These are phyloP conservation scores for Penicillium atrosanguineum DNA, from an alignment of 495 filamentous ascomycete species.

Conservation along the genomic window DNA sequence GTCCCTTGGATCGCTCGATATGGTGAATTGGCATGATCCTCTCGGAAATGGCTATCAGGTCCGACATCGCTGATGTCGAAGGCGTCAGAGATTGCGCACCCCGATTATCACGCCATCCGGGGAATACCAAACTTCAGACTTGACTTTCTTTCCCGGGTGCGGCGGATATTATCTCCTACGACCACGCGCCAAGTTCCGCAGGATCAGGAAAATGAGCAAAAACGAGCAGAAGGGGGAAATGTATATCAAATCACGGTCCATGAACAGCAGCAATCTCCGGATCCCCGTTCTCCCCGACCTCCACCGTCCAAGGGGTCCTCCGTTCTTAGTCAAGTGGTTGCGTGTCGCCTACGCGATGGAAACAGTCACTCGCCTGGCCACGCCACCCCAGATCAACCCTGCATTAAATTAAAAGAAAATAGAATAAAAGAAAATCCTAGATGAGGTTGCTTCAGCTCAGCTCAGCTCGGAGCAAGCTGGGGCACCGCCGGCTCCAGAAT, in stretches of 20 bases:
- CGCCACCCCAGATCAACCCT: background rate
- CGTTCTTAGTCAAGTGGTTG: background rate
- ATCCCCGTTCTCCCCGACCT: background rate
- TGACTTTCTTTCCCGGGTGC: background rate
- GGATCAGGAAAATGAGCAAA: too few relatives aligned
- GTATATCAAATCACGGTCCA: background rate
- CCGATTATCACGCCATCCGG: conserved; percentile 2
- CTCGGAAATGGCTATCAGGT: background rate
- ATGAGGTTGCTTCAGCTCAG: background rate
- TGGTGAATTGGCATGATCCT: background rate
- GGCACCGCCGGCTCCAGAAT: background rate
- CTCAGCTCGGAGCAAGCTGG: conserved; percentile 1
- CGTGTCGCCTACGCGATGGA: background rate
- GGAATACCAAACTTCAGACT: background rate
- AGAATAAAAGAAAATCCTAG: background rate
- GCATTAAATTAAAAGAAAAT: background rate
- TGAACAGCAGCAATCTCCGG: background rate
- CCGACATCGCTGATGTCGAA: conserved; percentile 5
- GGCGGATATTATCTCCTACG: background rate
- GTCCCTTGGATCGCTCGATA: too few relatives aligned
- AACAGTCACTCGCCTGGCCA: background rate
- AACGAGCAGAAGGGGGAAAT: background rate
- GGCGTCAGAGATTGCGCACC: background rate
- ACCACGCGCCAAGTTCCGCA: background rate
- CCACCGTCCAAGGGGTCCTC: background rate